Evolutionary conservation across 805 yeast genomes (phyloP).

Genomic region (Kodamaea hsintzibuensis): DNA sequence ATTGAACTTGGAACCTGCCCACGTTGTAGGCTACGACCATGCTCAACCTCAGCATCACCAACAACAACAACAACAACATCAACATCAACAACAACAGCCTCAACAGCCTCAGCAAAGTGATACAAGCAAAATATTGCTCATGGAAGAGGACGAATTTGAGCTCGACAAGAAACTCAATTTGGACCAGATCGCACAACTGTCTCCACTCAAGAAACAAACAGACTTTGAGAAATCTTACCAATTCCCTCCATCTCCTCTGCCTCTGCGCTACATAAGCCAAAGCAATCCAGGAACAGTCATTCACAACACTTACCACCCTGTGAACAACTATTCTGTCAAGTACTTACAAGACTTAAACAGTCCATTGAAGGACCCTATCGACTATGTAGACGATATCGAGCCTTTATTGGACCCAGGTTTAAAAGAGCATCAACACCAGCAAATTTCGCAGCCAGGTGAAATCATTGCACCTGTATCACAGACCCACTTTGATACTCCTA

Average conservation of each 20-base stretch:
- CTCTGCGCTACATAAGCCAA: constrained; percentile 14
- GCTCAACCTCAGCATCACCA: neutral
- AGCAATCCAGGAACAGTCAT: constrained; percentile 10
- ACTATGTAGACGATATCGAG: constrained; percentile 39
- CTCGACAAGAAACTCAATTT: constrained; percentile 7
- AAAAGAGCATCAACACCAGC: neutral
- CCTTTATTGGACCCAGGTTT: constrained; percentile 22
- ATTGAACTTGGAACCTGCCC: constrained; percentile 14
- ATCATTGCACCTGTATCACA: neutral
- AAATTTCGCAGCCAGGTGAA: neutral
- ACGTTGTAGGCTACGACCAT: neutral
- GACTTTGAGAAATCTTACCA: constrained; percentile 58
- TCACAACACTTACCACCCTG: constrained; percentile 5
- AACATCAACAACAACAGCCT: too few species aligned
- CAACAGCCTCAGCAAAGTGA: neutral
- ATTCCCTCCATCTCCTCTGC: constrained; percentile 51
- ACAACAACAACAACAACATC: neutral
- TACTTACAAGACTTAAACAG: constrained; percentile 37
- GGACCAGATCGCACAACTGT: constrained; percentile 8
- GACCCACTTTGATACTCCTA: constrained; percentile 9
- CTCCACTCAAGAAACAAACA: constrained; percentile 13
- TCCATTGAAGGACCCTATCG: constrained; percentile 10
- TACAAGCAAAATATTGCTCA: constrained; percentile 19
- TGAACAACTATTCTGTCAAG: constrained; percentile 40
- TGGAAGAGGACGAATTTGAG: constrained; percentile 30